Conservation (phyloP, 257 asterid species). For the Solanum megistacrolobum region DNA sequence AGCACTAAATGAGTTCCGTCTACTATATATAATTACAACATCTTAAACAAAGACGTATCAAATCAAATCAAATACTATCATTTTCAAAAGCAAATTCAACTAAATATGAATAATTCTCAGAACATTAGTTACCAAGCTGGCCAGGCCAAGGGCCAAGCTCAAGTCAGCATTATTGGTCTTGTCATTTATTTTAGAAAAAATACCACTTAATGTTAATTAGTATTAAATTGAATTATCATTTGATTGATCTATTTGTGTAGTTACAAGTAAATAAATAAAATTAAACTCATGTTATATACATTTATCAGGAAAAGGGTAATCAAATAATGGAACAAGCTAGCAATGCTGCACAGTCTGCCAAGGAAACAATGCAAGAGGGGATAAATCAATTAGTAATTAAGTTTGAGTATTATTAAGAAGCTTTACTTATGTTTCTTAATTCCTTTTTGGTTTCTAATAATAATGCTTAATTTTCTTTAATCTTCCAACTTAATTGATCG, state of each 20-base stretch:
- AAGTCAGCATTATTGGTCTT: neutral
- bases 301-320: constrained; percentile 39
- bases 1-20: neutral
- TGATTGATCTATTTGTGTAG: neutral
- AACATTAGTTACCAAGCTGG: neutral
- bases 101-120: neutral
- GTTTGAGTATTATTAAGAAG: neutral
- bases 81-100: neutral
- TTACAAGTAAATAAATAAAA: neutral
- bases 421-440: neutral
- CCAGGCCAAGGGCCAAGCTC: neutral
- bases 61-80: neutral
- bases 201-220: neutral
- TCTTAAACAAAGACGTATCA: neutral
- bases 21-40: neutral
- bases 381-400: neutral
- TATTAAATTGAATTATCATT: neutral
- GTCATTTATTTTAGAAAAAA: neutral
- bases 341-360: constrained; percentile 46
- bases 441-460: neutral
- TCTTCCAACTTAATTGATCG: neutral
- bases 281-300: neutral
- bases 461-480: neutral
- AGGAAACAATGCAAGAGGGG: constrained; percentile 30
- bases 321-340: constrained; percentile 46